Percentiles rank a stretch among this genome's conserved stretches.
These are phyloP conservation scores for Alternaria sp. DNA, from an alignment of 2,329 filamentous ascomycete genomes.

Conservation along the genomic window DNA sequence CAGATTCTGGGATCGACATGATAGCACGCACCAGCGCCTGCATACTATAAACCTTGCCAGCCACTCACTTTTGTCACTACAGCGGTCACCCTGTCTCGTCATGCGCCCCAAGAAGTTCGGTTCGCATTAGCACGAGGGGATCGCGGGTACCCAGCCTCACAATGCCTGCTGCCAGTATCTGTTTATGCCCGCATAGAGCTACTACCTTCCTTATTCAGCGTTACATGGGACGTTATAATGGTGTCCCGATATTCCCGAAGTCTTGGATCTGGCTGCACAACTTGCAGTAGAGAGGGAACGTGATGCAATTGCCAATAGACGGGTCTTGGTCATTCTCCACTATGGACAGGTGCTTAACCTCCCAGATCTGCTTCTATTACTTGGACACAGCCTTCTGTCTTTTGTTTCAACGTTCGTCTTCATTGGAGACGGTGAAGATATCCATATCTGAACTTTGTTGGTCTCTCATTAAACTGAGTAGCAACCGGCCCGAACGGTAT, in stretches of 20 bases:
- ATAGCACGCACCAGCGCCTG: slow-evolving; percentile 6
- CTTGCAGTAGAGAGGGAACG: neutral
- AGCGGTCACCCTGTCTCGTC: slow-evolving; percentile 3
- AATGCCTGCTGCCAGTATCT: neutral
- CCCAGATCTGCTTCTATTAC: neutral
- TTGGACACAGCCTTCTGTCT: neutral
- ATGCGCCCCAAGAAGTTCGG: slow-evolving; percentile 8
- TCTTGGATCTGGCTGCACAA: neutral
- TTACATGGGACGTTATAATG: neutral
- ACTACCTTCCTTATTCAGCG: slow-evolving; percentile 1
- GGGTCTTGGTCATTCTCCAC: neutral
- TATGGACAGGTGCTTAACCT: neutral
- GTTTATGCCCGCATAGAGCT: neutral
- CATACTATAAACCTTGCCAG: slow-evolving; percentile 7
- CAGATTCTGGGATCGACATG: slow-evolving; percentile 8
- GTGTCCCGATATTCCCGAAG: neutral
- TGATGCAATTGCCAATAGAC: neutral
- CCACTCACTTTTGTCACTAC: neutral
- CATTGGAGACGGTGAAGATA: neutral
- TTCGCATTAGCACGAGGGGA: neutral
- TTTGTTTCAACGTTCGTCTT: neutral
- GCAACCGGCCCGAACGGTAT: neutral
- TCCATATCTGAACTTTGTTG: neutral
- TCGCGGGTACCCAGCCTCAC: neutral
- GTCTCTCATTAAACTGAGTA: neutral